A percentile compares a stretch with the other conserved stretches of the same genome.
Evolutionary conservation across 2,329 filamentous ascomycete genomes (phyloP).

Genomic region (Sporothrix brunneoviolacea): DNA sequence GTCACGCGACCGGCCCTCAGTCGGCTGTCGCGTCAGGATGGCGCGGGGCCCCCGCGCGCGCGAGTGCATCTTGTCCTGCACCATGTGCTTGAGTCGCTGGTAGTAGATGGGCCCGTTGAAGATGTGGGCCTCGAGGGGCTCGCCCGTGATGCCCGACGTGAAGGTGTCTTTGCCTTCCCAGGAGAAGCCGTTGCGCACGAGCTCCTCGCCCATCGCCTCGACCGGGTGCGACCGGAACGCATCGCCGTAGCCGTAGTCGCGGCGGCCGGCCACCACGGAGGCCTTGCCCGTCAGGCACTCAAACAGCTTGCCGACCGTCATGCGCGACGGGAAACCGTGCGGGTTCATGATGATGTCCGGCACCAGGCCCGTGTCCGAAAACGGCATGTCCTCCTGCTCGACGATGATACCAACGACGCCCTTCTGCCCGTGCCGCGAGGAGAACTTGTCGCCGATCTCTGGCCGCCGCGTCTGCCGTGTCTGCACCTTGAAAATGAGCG

Average conservation of each 20-base stretch:
- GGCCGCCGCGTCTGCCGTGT: constrained; percentile 92
- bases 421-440: constrained; percentile 95
- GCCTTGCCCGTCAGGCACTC: constrained; percentile 94
- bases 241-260: constrained; percentile 79
- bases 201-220: constrained; percentile 78
- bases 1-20: constrained; percentile 86
- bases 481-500: constrained; percentile 84
- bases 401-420: constrained; percentile 96
- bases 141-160: constrained; percentile 89
- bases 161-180: constrained; percentile 98
- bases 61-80: constrained; percentile 99
- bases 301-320: constrained; percentile 98
- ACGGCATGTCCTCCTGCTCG: constrained; percentile 94
- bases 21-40: constrained; percentile 90
- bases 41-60: constrained; percentile 84
- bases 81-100: constrained; percentile 99
- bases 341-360: constrained; percentile 99
- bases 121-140: constrained; percentile 88
- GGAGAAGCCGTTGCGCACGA: constrained; percentile 84
- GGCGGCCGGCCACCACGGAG: constrained; percentile 73
- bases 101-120: constrained; percentile 99
- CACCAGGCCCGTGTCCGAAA: constrained; percentile 82
- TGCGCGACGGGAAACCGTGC: constrained; percentile 97
- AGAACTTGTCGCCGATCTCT: constrained; percentile 97
- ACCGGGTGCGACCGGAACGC: constrained; percentile 76